A percentile compares a stretch with the other conserved stretches of the same genome.
These are phyloP conservation scores for Fusarium nygamai DNA, from an alignment of 2,329 filamentous ascomycete species.

Conservation along the genomic window DNA sequence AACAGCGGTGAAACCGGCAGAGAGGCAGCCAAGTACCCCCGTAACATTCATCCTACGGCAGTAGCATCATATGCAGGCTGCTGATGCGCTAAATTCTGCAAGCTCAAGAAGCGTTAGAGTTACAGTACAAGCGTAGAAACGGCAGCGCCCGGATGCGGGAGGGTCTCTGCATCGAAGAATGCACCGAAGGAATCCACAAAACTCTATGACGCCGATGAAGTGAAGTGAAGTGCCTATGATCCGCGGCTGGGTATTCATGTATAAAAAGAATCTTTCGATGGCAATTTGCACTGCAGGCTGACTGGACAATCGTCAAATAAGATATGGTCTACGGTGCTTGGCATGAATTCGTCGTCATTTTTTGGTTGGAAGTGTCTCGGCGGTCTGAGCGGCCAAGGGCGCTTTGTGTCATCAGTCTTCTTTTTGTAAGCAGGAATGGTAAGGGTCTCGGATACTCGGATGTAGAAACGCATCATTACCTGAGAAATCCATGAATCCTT, in stretches of 20 bases:
- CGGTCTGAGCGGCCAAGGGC: background rate
- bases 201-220: conserved; percentile 6
- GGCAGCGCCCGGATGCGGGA: background rate
- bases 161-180: conserved; percentile 17
- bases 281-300: background rate
- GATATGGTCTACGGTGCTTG: background rate
- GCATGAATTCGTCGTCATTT: background rate
- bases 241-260: background rate
- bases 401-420: background rate
- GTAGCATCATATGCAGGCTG: background rate
- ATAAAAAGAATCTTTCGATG: background rate
- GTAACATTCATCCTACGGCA: background rate
- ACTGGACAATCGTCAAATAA: background rate
- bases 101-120: background rate
- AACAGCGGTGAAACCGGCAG: background rate
- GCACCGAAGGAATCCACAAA: background rate
- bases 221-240: background rate
- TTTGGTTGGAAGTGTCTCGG: background rate
- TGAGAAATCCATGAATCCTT: fast-evolving
- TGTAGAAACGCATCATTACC: fast-evolving
- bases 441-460: background rate
- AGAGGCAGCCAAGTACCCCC: background rate
- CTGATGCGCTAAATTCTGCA: background rate
- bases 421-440: background rate
- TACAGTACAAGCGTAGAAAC: background rate